Percentiles rank a stretch among this genome's conserved stretches.
These are phyloP conservation scores for Pulicaria dysenterica DNA, from an alignment of 129 eudicot species.

Conservation along the genomic window DNA sequence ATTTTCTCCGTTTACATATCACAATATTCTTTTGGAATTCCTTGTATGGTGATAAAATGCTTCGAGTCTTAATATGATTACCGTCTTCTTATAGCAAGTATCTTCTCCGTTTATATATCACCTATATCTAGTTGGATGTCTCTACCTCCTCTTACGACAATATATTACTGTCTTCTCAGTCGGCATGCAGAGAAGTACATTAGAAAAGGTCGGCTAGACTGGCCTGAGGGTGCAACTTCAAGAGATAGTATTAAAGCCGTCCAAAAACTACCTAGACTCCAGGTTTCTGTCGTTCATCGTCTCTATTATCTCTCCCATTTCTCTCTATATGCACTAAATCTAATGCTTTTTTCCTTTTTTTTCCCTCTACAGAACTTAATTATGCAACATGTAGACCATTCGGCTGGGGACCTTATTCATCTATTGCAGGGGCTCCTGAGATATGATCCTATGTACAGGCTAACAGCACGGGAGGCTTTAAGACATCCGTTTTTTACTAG, in stretches of 20 bases:
- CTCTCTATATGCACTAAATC: not conserved
- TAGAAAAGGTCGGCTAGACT: slow-evolving; percentile 60
- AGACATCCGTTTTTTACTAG: slow-evolving; percentile 66
- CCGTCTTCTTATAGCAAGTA: no score
- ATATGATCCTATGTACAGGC: slow-evolving; percentile 62
- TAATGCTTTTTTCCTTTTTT: not conserved
- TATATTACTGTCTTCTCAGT: slow-evolving; percentile 30
- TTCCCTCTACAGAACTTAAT: slow-evolving; percentile 43
- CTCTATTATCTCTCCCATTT: not conserved
- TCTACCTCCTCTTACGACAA: not conserved
- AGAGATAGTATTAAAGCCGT: slow-evolving; percentile 76
- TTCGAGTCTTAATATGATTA: no score
- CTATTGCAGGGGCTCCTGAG: slow-evolving; percentile 63
- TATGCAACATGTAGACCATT: slow-evolving; percentile 53
- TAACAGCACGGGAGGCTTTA: slow-evolving; percentile 60
- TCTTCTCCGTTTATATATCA: no score
- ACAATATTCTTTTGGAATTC: not conserved
- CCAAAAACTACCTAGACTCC: slow-evolving; percentile 64
- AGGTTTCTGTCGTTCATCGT: slow-evolving; percentile 23
- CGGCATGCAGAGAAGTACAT: slow-evolving; percentile 68
- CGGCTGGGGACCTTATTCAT: slow-evolving; percentile 61
- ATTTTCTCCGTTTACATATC: not conserved
- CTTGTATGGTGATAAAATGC: not conserved
- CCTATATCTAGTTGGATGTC: not conserved
- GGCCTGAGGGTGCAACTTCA: slow-evolving; percentile 77